These are phyloP conservation scores for Diaporthe sp. DNA, from an alignment of 2,329 filamentous ascomycete species.

Conservation along the genomic window DNA sequence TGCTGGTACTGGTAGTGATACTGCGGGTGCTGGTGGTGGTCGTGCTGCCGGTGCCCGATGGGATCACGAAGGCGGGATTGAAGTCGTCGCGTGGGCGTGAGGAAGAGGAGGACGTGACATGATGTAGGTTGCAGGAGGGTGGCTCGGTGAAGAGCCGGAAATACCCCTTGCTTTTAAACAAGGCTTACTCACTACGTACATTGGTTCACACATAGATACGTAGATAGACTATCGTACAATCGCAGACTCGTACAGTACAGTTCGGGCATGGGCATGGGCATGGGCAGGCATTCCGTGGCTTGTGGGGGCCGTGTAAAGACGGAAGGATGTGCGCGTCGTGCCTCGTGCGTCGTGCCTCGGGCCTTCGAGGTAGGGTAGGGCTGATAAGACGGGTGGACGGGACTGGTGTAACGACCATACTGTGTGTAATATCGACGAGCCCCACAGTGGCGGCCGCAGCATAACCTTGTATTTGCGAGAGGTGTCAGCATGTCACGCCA, in stretches of 20 bases:
- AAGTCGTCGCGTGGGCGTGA: conserved; percentile 32
- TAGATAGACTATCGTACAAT: background rate
- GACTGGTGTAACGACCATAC: conserved; percentile 20
- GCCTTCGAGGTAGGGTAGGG: conserved; percentile 13
- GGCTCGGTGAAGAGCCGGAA: conserved; percentile 19
- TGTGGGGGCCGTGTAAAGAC: background rate
- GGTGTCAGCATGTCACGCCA: background rate
- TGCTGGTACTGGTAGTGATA: background rate
- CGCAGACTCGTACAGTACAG: background rate
- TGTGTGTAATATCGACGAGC: background rate
- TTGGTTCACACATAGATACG: background rate
- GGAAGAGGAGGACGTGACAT: conserved; percentile 35
- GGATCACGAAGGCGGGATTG: conserved; percentile 11
- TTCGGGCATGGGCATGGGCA: background rate
- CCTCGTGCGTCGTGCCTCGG: conserved; percentile 5
- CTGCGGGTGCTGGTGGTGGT: background rate
- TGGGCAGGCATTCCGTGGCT: conserved; percentile 1
- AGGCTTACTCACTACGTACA: conserved; percentile 12
- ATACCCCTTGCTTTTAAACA: conserved; percentile 35
- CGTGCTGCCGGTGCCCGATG: background rate
- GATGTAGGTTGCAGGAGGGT: conserved; percentile 22
- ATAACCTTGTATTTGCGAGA: background rate
- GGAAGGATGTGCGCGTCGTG: conserved; percentile 21
- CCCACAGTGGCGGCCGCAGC: conserved; percentile 16
- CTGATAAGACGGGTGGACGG: conserved; percentile 19